A percentile compares a stretch with the other conserved stretches of the same genome.
phyloP scores from a whole-genome alignment of 148 eudicot species.

The Cornus controversa region DNA sequence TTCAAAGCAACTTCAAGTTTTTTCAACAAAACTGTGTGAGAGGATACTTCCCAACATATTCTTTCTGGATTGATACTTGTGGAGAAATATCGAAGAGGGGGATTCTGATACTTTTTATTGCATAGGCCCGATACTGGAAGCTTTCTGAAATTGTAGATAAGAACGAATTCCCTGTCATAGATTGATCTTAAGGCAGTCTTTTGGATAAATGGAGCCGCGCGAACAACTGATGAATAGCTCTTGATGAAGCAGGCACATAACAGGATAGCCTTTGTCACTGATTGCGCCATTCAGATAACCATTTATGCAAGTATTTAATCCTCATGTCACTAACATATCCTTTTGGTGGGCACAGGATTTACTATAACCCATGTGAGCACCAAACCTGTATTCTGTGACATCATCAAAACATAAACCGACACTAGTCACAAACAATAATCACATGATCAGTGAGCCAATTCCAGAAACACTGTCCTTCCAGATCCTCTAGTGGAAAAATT shows the following conservation, averaged over 20 bases:
- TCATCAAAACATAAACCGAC: background rate
- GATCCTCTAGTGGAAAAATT: background rate
- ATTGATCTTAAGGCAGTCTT: constrained; percentile 20
- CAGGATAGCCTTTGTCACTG: constrained; percentile 5
- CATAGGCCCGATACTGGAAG: constrained; percentile 8
- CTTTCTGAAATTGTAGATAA: constrained; percentile 2
- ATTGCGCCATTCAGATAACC: constrained; percentile 12
- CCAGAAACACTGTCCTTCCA: background rate
- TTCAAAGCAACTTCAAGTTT: constrained; percentile 54
- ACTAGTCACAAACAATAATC: background rate
- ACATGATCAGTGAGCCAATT: background rate
- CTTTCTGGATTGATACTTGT: constrained; percentile 22
- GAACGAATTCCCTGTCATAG: constrained; percentile 7
- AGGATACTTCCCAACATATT: constrained; percentile 27
- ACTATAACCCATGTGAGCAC: background rate
- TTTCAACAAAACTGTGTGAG: constrained; percentile 32
- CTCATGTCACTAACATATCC: background rate
- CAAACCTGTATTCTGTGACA: background rate
- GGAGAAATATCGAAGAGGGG: constrained; percentile 14
- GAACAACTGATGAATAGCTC: constrained; percentile 12
- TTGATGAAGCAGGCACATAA: constrained; percentile 15
- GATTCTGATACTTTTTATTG: background rate
- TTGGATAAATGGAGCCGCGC: constrained; percentile 10
- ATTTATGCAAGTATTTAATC: background rate
- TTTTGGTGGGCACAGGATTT: background rate